Conservation (phyloP, 805 yeast genomes). For the Candida sphagnicola region DNA sequence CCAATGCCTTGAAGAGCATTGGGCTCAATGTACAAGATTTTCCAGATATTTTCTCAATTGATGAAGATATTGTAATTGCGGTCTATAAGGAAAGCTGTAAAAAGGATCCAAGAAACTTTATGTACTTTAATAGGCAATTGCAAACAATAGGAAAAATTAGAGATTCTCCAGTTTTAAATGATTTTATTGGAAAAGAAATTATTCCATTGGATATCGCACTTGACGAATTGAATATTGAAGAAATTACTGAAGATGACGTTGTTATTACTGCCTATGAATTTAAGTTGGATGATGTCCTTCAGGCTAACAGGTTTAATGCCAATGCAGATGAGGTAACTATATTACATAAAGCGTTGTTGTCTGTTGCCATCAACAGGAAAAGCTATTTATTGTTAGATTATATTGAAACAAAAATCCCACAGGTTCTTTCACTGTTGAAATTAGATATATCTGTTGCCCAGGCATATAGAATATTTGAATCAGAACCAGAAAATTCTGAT, state of each 20-base stretch:
- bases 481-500: conserved; percentile 47
- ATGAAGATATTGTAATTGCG: conserved; percentile 32
- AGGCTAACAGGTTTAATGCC: conserved; percentile 22
- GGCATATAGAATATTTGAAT: conserved; percentile 47
- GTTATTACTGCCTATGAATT: conserved; percentile 72
- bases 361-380: conserved; percentile 56
- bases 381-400: conserved; percentile 56
- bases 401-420: conserved; percentile 43
- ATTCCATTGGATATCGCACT: conserved; percentile 32
- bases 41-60: conserved; percentile 15
- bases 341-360: conserved; percentile 52
- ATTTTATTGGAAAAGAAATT: conserved; percentile 27
- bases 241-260: conserved; percentile 53
- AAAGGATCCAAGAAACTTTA: conserved; percentile 33
- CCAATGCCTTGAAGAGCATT: conserved; percentile 26
- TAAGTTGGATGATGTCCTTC: conserved; percentile 49
- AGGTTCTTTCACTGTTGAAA: conserved; percentile 12
- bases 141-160: conserved; percentile 23
- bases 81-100: conserved; percentile 28
- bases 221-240: conserved; percentile 36
- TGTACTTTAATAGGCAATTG: conserved; percentile 29
- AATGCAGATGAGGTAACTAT: conserved; percentile 34
- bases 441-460: conserved; percentile 12
- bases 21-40: conserved; percentile 17
- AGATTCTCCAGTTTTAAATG: conserved; percentile 15